Evolutionary conservation across 345 rosid genomes (phyloP), one percentile per base, ranked within the genome.

Genomic region (Gossypium mustelinum): DNA sequence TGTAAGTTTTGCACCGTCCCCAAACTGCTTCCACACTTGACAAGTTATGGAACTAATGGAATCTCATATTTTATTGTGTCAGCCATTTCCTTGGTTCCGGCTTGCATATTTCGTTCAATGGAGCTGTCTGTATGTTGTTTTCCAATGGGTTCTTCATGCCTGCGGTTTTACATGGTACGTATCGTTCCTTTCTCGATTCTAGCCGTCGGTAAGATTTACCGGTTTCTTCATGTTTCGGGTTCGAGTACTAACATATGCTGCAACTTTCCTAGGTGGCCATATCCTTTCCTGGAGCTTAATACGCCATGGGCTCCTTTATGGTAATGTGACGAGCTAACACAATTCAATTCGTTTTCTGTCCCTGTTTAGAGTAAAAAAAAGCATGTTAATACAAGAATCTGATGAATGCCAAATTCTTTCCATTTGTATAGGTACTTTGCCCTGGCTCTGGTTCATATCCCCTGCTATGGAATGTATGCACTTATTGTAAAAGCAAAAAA

Each of bases 91-190:
- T 25, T 90, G 92, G 97, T 90, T 89, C 84, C 88, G 97, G 79
- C 64, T 93, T 0, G 88, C 92, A 9, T 95, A 95, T 74, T 95
- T 91, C 69, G 83, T 91, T 45, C 86, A 78, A 61, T 95, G 94
- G 97, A 91, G 93, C 80, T 87, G 93, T 67, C 52, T 89, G 57
- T 95, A 95, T 22, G 83, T 91, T 62, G 80, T 89, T 65, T 90
- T 91, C 83, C 97, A 93, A 72, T 93, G 98, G 99, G 83, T 86
- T 64, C 81, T 93, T 73, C 98, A 91, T 76, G 92, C 93, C 61
- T 85, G 89, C 77, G 92, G 99, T 8, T 81, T 89, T 74, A 80
- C 92, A 66, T 87, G 94, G 99, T 93, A 86, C 79, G 69, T 60
- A 79, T 12, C 52, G 14, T 9, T 63, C 44, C 9, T 18, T 27